These are phyloP conservation scores for Yamadazyma insecticola DNA, from an alignment of 805 yeast species.

Conservation along the genomic window DNA sequence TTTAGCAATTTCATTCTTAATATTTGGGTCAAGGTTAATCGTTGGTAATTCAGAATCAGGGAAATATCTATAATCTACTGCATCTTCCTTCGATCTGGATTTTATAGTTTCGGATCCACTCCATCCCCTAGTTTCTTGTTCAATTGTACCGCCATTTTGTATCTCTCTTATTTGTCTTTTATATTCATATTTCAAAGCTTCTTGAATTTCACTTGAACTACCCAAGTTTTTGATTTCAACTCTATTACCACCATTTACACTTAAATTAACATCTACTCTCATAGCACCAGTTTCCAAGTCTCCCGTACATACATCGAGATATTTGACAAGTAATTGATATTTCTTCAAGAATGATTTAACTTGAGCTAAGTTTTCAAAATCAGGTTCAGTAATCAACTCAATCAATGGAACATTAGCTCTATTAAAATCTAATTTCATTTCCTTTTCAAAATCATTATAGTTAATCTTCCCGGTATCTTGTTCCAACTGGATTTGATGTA, in stretches of 20 bases:
- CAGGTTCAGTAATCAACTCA: slow-evolving; percentile 90
- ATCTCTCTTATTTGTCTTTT: slow-evolving; percentile 58
- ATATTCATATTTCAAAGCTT: slow-evolving; percentile 73
- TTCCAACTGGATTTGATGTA: slow-evolving; percentile 84
- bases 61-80: slow-evolving; percentile 86
- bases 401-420: slow-evolving; percentile 83
- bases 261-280: slow-evolving; percentile 92
- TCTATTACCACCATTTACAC: slow-evolving; percentile 65
- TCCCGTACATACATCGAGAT: slow-evolving; percentile 74
- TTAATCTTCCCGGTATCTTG: slow-evolving; percentile 89
- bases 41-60: slow-evolving; percentile 88
- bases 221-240: slow-evolving; percentile 90
- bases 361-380: slow-evolving; percentile 61
- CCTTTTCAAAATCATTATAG: slow-evolving; percentile 41
- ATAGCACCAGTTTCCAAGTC: slow-evolving; percentile 93
- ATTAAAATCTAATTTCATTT: slow-evolving; percentile 66
- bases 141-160: slow-evolving; percentile 17
- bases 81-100: slow-evolving; percentile 72
- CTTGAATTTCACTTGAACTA: slow-evolving; percentile 71
- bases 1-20: slow-evolving; percentile 37
- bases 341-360: slow-evolving; percentile 78
- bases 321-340: slow-evolving; percentile 66
- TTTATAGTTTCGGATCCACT: slow-evolving; percentile 66
- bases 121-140: slow-evolving; percentile 88
- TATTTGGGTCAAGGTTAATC: slow-evolving; percentile 41